A percentile compares a stretch with the other conserved stretches of the same genome.
These are phyloP conservation scores for Penicillium diatomitis DNA, from an alignment of 495 filamentous ascomycete species.

Conservation along the genomic window DNA sequence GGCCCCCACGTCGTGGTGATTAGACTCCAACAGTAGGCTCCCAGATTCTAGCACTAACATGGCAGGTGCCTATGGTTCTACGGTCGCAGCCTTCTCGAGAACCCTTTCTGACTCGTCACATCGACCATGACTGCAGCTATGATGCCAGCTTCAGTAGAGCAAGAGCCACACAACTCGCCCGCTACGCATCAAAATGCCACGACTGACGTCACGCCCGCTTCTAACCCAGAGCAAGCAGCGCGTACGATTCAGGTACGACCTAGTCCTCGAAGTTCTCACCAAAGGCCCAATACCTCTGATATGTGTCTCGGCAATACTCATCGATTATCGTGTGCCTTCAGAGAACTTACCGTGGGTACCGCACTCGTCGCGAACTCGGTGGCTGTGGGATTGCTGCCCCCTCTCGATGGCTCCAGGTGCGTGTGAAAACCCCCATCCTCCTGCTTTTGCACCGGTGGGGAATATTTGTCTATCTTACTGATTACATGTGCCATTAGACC, in stretches of 20 bases:
- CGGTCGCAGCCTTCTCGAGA: no score
- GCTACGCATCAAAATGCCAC: not conserved
- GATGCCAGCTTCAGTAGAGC: not conserved
- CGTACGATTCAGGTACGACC: slow-evolving; percentile 38
- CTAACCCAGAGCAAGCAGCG: slow-evolving; percentile 31
- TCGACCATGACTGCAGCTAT: not conserved
- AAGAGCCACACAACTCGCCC: not conserved
- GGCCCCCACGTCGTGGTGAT: no score
- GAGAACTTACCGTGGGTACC: slow-evolving; percentile 62
- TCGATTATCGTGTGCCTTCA: slow-evolving; percentile 18
- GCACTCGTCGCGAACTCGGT: slow-evolving; percentile 53
- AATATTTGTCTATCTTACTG: not conserved
- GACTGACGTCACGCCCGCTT: slow-evolving; percentile 19
- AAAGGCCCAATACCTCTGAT: not conserved
- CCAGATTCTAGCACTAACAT: no score
- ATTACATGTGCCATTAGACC: slow-evolving; percentile 24
- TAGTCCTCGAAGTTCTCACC: no score
- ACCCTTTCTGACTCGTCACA: no score
- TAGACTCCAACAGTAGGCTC: no score
- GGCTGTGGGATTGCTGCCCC: slow-evolving; percentile 57
- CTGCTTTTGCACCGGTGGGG: not conserved
- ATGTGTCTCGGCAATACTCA: not conserved
- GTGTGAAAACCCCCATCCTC: not conserved
- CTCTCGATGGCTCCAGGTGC: slow-evolving; percentile 58
- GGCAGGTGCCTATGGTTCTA: no score